These are phyloP conservation scores for Escallonia herrerae DNA, from an alignment of 129 eudicot species.

Conservation along the genomic window DNA sequence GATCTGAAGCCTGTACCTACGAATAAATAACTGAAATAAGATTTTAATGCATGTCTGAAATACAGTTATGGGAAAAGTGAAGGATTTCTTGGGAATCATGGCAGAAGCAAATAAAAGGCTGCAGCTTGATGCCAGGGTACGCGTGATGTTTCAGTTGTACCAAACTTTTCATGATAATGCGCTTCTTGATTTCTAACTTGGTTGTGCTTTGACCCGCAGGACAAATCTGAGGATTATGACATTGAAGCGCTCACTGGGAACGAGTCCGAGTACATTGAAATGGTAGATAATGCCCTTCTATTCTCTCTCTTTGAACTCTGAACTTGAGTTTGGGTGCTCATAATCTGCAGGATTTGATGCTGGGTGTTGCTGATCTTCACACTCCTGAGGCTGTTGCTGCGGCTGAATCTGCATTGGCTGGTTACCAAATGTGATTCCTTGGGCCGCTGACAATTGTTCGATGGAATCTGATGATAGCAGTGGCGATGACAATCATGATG, in stretches of 20 bases:
- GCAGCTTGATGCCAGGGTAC: conserved; percentile 53
- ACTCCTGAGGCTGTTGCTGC: conserved; percentile 85
- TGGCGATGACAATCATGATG: conserved; percentile 31
- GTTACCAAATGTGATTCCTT: conserved; percentile 36
- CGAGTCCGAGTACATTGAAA: conserved; percentile 74
- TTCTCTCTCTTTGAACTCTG: not conserved
- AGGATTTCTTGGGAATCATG: conserved; percentile 64
- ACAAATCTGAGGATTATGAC: conserved; percentile 44
- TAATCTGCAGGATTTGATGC: conserved; percentile 58
- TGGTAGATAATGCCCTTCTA: conserved; percentile 30
- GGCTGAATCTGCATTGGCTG: conserved; percentile 71
- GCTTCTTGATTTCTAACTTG: conserved; percentile 4
- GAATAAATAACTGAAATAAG: too few species aligned
- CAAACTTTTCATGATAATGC: not conserved
- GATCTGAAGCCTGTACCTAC: too few species aligned
- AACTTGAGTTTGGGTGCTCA: not conserved
- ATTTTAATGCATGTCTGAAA: too few species aligned
- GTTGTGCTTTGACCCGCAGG: conserved; percentile 27
- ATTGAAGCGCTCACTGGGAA: conserved; percentile 70
- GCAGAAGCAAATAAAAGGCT: conserved; percentile 68
- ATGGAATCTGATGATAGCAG: conserved; percentile 38
- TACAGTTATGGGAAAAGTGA: conserved; percentile 46
- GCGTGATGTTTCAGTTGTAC: not conserved
- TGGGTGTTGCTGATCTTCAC: conserved; percentile 85
- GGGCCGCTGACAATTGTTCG: conserved; percentile 25